Percentiles rank a stretch among this genome's conserved stretches.
Evolutionary conservation across 257 asterid genomes (phyloP).

Genomic region (Catharanthus roseus): DNA sequence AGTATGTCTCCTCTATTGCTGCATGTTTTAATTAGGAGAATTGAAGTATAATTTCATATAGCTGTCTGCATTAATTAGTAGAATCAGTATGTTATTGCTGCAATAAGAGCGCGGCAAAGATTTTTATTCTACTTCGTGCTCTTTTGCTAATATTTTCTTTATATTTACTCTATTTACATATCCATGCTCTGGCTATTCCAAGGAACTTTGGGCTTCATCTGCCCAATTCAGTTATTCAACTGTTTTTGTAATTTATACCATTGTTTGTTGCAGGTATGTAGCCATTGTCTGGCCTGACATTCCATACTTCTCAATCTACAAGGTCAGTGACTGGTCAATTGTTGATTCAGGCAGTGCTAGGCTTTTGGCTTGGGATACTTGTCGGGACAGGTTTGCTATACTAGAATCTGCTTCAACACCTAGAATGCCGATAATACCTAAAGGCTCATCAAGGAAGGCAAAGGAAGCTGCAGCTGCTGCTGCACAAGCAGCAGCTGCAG

Average conservation of each 20-base stretch:
- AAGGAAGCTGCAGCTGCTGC: constrained; percentile 98
- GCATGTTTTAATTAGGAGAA: constrained; percentile 4
- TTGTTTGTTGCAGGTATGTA: constrained; percentile 61
- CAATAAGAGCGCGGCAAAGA: not conserved
- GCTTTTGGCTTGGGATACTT: constrained; percentile 93
- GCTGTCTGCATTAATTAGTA: no score
- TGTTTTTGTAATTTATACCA: constrained; percentile 9
- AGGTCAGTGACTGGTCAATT: constrained; percentile 93
- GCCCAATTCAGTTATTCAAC: not conserved
- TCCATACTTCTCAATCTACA: constrained; percentile 87
- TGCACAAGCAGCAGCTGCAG: constrained; percentile 87
- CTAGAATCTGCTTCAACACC: constrained; percentile 83
- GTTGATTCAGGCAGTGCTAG: constrained; percentile 99
- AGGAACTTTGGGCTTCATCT: not conserved
- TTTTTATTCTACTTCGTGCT: not conserved
- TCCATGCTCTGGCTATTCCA: not conserved
- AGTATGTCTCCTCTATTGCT: constrained; percentile 52
- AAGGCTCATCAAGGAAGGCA: constrained; percentile 91
- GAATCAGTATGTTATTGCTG: not conserved
- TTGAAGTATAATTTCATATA: not conserved
- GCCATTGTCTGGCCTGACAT: constrained; percentile 98
- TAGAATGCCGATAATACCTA: constrained; percentile 85
- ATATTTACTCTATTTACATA: not conserved
- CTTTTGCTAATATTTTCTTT: not conserved
- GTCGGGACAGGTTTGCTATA: constrained; percentile 87